Percentiles rank a stretch among this genome's conserved stretches.
Evolutionary conservation across 1,284 basidiomycete species (phyloP).

Genomic region (Ustilago nuda): DNA sequence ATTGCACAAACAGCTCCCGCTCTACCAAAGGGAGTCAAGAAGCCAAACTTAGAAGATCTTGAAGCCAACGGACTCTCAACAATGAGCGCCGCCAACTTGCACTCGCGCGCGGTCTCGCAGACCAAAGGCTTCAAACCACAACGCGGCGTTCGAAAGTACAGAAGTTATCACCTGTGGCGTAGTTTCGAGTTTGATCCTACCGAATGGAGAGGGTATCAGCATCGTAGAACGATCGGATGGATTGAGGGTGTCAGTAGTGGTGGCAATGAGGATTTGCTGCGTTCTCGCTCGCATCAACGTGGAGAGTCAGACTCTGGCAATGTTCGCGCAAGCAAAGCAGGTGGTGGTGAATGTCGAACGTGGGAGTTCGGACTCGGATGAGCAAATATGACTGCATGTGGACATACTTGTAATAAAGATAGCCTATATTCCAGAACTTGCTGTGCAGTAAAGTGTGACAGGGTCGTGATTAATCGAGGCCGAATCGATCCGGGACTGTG

Average conservation of each 20-base stretch:
- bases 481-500: conserved; percentile 62
- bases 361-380: conserved; percentile 61
- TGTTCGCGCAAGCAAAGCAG: conserved; percentile 44
- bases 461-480: conserved; percentile 35
- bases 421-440: not conserved
- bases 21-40: conserved; percentile 50
- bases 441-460: not conserved
- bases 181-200: conserved; percentile 84
- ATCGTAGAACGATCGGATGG: conserved; percentile 88
- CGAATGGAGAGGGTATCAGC: conserved; percentile 85
- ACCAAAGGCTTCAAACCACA: conserved; percentile 35
- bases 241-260: conserved; percentile 67
- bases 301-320: conserved; percentile 2
- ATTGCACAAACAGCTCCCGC: conserved; percentile 65
- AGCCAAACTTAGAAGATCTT: conserved; percentile 47
- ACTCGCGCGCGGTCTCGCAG: conserved; percentile 22
- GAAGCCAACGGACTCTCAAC: conserved; percentile 31
- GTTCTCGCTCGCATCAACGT: conserved; percentile 20
- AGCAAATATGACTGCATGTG: not conserved
- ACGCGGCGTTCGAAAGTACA: conserved; percentile 74
- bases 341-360: conserved; percentile 61
- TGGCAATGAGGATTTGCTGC: conserved; percentile 58
- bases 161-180: conserved; percentile 77
- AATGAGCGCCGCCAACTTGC: conserved; percentile 34
- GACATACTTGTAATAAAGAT: not conserved